Evolutionary conservation across 169 alveolate species (phyloP).

Genomic region (Plasmodium billcollinsi): DNA sequence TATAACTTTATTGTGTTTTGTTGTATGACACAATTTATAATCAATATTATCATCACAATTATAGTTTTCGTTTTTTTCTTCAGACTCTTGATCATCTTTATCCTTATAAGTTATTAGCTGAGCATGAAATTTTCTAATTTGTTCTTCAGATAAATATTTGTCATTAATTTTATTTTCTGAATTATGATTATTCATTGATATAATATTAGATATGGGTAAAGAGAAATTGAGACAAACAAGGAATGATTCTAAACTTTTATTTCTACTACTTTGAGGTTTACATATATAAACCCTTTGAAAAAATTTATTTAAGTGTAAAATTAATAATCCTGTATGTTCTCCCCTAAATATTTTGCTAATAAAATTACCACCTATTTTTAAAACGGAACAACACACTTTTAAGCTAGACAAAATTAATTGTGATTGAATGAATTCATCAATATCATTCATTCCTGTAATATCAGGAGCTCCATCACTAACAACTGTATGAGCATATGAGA

Average conservation of each 20-base stretch:
- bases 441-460: slow-evolving; percentile 96
- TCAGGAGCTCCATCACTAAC: slow-evolving; percentile 99
- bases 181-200: slow-evolving; percentile 17
- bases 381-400: slow-evolving; percentile 90
- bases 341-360: slow-evolving; percentile 97
- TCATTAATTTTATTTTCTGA: not conserved
- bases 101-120: slow-evolving; percentile 25
- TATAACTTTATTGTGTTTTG: not conserved
- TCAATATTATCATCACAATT: not conserved
- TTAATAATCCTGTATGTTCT: slow-evolving; percentile 90
- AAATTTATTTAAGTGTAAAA: slow-evolving; percentile 82
- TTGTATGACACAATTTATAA: not conserved
- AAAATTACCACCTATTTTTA: slow-evolving; percentile 95
- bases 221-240: slow-evolving; percentile 87
- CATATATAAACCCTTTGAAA: slow-evolving; percentile 88
- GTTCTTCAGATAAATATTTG: slow-evolving; percentile 9
- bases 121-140: slow-evolving; percentile 47
- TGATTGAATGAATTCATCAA: slow-evolving; percentile 93
- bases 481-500: slow-evolving; percentile 92
- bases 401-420: slow-evolving; percentile 96
- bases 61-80: not conserved
- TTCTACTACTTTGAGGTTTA: slow-evolving; percentile 92
- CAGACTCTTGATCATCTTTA: not conserved
- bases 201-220: slow-evolving; percentile 37
- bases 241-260: slow-evolving; percentile 92